Evolutionary conservation across 306 rosid species (phyloP).

Genomic region (Pyrus communis): DNA sequence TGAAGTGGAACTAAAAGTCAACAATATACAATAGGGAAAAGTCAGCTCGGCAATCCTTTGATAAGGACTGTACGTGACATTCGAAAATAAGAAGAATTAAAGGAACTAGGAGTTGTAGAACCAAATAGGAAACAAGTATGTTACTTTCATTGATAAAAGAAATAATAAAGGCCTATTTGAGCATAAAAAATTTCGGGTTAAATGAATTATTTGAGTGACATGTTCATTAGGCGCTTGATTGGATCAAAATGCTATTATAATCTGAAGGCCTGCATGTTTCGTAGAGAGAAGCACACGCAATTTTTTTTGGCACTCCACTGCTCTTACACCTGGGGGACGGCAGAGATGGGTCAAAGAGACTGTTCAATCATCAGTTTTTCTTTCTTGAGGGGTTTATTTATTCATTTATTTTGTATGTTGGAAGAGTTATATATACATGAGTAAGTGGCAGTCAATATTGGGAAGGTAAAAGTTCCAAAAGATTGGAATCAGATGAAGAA

Average conservation of each 20-base stretch:
- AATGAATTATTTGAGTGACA: not conserved
- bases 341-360: not conserved
- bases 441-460: not conserved
- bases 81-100: not conserved
- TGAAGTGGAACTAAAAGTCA: not conserved
- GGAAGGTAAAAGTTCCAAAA: not conserved
- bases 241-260: not conserved
- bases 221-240: not conserved
- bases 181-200: not conserved
- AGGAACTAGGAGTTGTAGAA: not conserved
- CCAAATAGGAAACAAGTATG: not conserved
- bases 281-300: not conserved
- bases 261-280: slow-evolving; percentile 10
- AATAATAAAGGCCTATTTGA: not conserved
- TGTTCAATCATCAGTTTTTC: not conserved
- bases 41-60: not conserved
- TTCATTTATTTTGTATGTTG: not conserved
- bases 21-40: not conserved
- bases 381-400: not conserved
- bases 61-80: not conserved
- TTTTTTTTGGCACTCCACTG: not conserved
- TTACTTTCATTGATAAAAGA: not conserved
- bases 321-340: not conserved
- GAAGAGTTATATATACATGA: too few species aligned
- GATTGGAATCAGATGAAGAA: too few species aligned